phyloP scores from a whole-genome alignment of 2,329 filamentous ascomycete genomes.

The Aspergillus latus region DNA sequence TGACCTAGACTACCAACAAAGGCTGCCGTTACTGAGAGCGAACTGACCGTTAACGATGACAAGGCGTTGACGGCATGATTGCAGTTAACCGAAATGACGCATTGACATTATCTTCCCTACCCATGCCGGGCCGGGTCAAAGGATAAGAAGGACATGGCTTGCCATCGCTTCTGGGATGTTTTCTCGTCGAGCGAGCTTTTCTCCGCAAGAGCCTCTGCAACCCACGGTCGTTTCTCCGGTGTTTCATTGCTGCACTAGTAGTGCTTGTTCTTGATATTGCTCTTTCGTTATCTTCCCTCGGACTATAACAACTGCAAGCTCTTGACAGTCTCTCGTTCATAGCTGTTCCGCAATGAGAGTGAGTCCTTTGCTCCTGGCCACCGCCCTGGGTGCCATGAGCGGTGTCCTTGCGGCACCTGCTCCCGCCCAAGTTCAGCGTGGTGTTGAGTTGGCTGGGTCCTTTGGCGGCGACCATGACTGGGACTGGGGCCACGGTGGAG shows the following conservation, averaged over 20 bases:
- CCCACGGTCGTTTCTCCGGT: constrained; percentile 14
- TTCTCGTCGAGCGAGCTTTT: not conserved
- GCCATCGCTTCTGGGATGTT: not conserved
- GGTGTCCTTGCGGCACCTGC: constrained; percentile 13
- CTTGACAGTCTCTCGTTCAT: constrained; percentile 9
- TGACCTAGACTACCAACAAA: constrained; percentile 8
- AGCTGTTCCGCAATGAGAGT: constrained; percentile 10
- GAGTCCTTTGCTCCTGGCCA: constrained; percentile 9
- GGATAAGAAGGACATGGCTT: constrained; percentile 11
- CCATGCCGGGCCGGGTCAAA: not conserved
- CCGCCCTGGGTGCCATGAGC: constrained; percentile 7
- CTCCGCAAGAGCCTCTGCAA: constrained; percentile 8
- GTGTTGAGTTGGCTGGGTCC: not conserved
- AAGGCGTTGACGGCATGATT: constrained; percentile 2
- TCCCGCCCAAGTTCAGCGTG: constrained; percentile 7
- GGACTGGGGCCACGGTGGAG: not conserved
- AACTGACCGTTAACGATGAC: constrained; percentile 1
- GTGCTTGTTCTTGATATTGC: not conserved
- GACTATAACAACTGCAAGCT: constrained; percentile 1
- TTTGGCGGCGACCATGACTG: not conserved
- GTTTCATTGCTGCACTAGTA: not conserved
- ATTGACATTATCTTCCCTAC: not conserved
- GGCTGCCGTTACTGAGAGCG: constrained; percentile 1
- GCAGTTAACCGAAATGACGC: constrained; percentile 6
- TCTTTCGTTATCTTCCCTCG: not conserved